Evolutionary conservation across 306 rosid species (phyloP).

Genomic region (Acacia acuminata): DNA sequence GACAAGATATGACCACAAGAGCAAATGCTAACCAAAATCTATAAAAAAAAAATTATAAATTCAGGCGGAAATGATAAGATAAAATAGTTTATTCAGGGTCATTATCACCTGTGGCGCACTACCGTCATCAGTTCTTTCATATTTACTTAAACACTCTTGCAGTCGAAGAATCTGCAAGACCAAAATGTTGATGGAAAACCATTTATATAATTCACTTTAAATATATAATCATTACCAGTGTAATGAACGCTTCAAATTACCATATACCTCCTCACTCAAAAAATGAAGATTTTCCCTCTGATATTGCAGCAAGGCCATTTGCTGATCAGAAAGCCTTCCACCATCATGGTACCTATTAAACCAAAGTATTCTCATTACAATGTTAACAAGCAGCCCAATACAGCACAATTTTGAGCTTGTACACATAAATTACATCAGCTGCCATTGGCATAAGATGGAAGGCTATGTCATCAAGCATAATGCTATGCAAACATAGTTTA

Average conservation of each 20-base stretch:
- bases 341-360: conserved; percentile 77
- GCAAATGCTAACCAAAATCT: background rate
- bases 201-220: conserved; percentile 19
- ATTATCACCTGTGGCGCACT: conserved; percentile 87
- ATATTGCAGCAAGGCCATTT: conserved; percentile 98
- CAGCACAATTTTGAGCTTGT: conserved; percentile 21
- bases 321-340: conserved; percentile 97
- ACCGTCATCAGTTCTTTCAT: conserved; percentile 83
- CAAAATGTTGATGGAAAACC: conserved; percentile 23
- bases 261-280: conserved; percentile 90
- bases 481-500: conserved; percentile 26
- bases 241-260: conserved; percentile 30
- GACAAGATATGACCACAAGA: conserved; percentile 1
- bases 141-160: conserved; percentile 91
- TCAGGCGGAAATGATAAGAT: background rate
- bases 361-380: conserved; percentile 37
- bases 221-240: conserved; percentile 13
- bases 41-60: conserved; percentile 16
- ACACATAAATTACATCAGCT: conserved; percentile 14
- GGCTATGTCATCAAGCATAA: background rate
- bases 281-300: conserved; percentile 99
- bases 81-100: conserved; percentile 12
- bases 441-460: conserved; percentile 12
- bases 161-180: conserved; percentile 77
- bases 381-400: conserved; percentile 12